Evolutionary conservation across 352 stramenopile species (phyloP), one percentile per base, ranked within the genome.

Genomic region (Phytophthora capsici): DNA sequence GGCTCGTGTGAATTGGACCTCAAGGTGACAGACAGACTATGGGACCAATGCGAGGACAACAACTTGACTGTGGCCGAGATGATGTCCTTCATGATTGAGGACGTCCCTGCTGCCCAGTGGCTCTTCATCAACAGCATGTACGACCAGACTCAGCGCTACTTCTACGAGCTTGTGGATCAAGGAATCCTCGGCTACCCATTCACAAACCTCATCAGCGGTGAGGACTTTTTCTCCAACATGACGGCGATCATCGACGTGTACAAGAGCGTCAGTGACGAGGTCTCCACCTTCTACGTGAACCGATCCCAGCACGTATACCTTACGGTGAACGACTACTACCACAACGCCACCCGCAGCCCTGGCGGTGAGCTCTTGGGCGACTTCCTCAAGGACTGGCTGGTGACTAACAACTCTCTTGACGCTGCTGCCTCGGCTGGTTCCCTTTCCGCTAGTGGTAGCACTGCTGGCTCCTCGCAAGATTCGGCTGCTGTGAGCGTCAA

Each of bases 51-150:
- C 56, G 64, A 84, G 10, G 65, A 74, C 43, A 73, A 78, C 45
- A 69, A 63, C 6, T 57, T 80, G 44, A 80, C 69, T 2, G 73
- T 87, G n/a, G 60, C 57, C 0, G 72, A 90, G 28, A 70, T 91
- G 34, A 69, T 89, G 49, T 69, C 71, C 37, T 71, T 68, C 12
- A 81, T 90, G 64, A 77, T 90, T 56, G 56, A 84, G 40, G 53
- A 73, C 54, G 75, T 78, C 6, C 66, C 78, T 6, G 67, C 52
- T 22, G 75, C 69, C 47, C 66, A 88, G 48, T 92, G 83, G 83
- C 61, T 92, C 4, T 89, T 88, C 64, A 60, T 89, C 9, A 73
- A 88, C 73, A 88, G 77, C 40, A 88, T 83, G 69, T 72, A 65
- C 56, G 83, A 92, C 62, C 41, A 64, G 44, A 84, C 69, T 8